Base-by-base conservation (phyloP, 2,329 filamentous ascomycete species). In the Xylaria sp. region DNA sequence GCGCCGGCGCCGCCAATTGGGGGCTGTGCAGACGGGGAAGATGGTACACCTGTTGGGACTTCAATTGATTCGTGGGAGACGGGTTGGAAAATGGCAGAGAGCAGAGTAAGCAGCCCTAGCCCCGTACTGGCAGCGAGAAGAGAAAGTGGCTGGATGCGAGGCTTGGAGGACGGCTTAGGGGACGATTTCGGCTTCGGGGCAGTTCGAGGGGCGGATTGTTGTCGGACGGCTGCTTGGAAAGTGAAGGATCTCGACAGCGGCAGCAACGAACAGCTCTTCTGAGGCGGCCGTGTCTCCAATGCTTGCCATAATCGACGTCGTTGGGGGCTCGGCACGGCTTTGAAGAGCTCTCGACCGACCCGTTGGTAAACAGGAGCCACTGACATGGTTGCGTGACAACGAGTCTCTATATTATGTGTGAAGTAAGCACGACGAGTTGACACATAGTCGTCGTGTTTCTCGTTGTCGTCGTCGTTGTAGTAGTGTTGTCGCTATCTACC, bases 61-160 rank as follows among this genome's bases (percentile, higher is more conserved):
- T 74, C 71, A 63, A 71, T 64, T 21, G 75, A 37, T 8, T 69
- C 67, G 57, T 70, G 58, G 29, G 71, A 66, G 13, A 73, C n/a
- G 13, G 76, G 73, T 54, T 76, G 77, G 44, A 76, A 71, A 32
- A 73, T 35, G 32, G 77, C 60, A 50, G 77, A 74, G 25, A 77
- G 51, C 12, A 75, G 58, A 5, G 75, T 73, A 12, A 78, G 69
- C 23, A 79, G 50, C 16, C 77, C 55, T 21, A 58, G 37, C 6
- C 55, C 75, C 9, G 74, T 73, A 23, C 76, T 74, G 8, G 77
- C 74, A 42, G 74, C 77, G n/a, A 78, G 69, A 2, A 74, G 21
- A 13, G 72, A 72, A 16, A 78, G 68, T 40, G 72, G 65, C 40
- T 71, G 66, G 25, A 73, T 47, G 58, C 72, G 72, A 44, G 60